Evolutionary conservation across 306 rosid species (phyloP).

Genomic region (Pyrus communis): DNA sequence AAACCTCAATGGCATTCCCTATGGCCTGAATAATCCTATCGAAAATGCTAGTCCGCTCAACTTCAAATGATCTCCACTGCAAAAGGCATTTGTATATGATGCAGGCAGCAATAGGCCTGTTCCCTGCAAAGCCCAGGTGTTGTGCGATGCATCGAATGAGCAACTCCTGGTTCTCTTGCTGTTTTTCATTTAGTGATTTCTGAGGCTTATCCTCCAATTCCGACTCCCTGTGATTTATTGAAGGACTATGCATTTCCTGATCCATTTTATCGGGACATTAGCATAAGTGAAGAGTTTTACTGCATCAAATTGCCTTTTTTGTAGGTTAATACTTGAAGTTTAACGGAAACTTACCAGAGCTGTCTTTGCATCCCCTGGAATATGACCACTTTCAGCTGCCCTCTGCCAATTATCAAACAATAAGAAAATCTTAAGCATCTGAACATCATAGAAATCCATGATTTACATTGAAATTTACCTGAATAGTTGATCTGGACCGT

Average conservation of each 20-base stretch:
- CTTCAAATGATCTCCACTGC: conserved; percentile 99
- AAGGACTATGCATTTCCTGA: conserved; percentile 65
- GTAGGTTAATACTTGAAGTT: background rate
- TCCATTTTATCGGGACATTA: conserved; percentile 11
- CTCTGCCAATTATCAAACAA: conserved; percentile 48
- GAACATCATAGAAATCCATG: conserved; percentile 3
- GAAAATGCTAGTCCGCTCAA: conserved; percentile 86
- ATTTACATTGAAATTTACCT: conserved; percentile 37
- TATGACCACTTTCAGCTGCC: conserved; percentile 60
- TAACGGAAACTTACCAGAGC: conserved; percentile 42
- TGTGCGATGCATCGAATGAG: conserved; percentile 79
- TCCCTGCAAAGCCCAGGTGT: conserved; percentile 84
- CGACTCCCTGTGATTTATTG: conserved; percentile 65
- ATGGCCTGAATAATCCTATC: conserved; percentile 92
- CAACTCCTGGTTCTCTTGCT: conserved; percentile 97
- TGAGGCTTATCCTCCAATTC: conserved; percentile 96
- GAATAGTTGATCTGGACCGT: conserved; percentile 73
- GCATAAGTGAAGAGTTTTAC: background rate
- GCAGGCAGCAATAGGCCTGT: conserved; percentile 92
- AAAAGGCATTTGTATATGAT: conserved; percentile 94
- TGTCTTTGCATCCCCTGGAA: conserved; percentile 50
- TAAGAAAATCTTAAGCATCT: conserved; percentile 18
- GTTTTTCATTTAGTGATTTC: conserved; percentile 95
- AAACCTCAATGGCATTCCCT: conserved; percentile 92
- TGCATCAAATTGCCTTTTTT: background rate